Evolutionary conservation across 768 basidiomycete genomes (phyloP).

Genomic region (Cystobasidium tubakii): DNA sequence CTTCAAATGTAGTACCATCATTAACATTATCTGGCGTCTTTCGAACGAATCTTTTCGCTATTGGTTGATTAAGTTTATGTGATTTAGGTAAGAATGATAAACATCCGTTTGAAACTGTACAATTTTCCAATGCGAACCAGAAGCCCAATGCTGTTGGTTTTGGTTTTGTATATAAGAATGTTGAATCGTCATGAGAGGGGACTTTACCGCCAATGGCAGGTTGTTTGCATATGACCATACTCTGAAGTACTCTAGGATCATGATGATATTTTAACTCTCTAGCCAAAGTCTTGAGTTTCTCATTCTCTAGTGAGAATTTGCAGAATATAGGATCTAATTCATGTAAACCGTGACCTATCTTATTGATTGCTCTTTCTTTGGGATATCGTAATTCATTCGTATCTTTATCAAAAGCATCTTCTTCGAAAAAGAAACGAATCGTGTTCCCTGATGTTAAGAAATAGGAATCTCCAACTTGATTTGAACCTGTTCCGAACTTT

Average conservation of each 20-base stretch:
- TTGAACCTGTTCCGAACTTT: slow-evolving; percentile 66
- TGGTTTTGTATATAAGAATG: slow-evolving; percentile 76
- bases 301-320: slow-evolving; percentile 72
- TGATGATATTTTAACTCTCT: slow-evolving; percentile 73
- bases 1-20: slow-evolving; percentile 68
- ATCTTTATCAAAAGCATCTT: slow-evolving; percentile 66
- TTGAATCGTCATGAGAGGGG: slow-evolving; percentile 85
- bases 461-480: slow-evolving; percentile 62
- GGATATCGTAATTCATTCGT: slow-evolving; percentile 61
- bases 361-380: slow-evolving; percentile 72
- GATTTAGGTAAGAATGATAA: slow-evolving; percentile 85
- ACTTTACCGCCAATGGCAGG: slow-evolving; percentile 86
- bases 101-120: slow-evolving; percentile 74
- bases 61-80: slow-evolving; percentile 61
- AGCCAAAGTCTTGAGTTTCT: slow-evolving; percentile 63
- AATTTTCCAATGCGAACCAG: slow-evolving; percentile 91
- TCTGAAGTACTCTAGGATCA: slow-evolving; percentile 61
- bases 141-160: slow-evolving; percentile 79
- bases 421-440: slow-evolving; percentile 65
- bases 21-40: slow-evolving; percentile 54
- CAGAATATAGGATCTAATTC: slow-evolving; percentile 76
- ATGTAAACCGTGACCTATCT: slow-evolving; percentile 72
- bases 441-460: slow-evolving; percentile 89
- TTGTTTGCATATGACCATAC: slow-evolving; percentile 94
- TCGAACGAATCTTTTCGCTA: slow-evolving; percentile 80